phyloP scores from a whole-genome alignment of 495 filamentous ascomycete species.

The Jackrogersella multiformis region DNA sequence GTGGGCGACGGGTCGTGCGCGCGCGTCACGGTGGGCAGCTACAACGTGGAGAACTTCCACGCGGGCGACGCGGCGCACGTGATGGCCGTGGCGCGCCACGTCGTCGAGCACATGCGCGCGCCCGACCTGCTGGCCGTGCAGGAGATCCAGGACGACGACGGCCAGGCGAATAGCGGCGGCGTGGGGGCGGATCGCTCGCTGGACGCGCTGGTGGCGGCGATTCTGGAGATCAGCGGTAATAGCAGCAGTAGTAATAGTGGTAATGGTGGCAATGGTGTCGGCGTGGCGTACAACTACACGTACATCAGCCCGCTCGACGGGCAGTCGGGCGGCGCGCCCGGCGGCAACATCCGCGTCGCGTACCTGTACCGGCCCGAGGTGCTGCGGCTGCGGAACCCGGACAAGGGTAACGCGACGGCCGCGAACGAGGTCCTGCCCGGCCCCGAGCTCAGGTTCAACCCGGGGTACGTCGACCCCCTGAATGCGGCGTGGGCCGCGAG shows the following conservation, averaged over 20 bases:
- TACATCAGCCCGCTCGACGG: slow-evolving; percentile 60
- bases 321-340: slow-evolving; percentile 65
- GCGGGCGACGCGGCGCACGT: slow-evolving; percentile 57
- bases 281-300: slow-evolving; percentile 55
- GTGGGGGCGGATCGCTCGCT: slow-evolving; percentile 60
- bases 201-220: slow-evolving; percentile 52
- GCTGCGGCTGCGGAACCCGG: slow-evolving; percentile 59
- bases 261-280: too few species aligned
- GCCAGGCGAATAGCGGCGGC: slow-evolving; percentile 60
- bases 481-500: slow-evolving; percentile 62
- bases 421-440: slow-evolving; percentile 60
- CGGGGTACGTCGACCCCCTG: slow-evolving; percentile 65
- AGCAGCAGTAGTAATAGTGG: too few species aligned
- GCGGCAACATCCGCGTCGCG: slow-evolving; percentile 71
- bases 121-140: slow-evolving; percentile 68
- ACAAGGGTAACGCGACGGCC: slow-evolving; percentile 53
- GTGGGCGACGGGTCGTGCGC: slow-evolving; percentile 56
- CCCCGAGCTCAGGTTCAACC: slow-evolving; percentile 64
- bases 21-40: slow-evolving; percentile 63
- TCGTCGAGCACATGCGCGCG: slow-evolving; percentile 61
- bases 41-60: slow-evolving; percentile 70
- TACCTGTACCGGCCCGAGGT: slow-evolving; percentile 66
- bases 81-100: slow-evolving; percentile 60
- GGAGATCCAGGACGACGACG: slow-evolving; percentile 69
- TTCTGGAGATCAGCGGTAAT: slow-evolving; percentile 47